Base-by-base conservation (phyloP, 2,329 filamentous ascomycete genomes). In the Dothidotthia symphoricarpi region DNA sequence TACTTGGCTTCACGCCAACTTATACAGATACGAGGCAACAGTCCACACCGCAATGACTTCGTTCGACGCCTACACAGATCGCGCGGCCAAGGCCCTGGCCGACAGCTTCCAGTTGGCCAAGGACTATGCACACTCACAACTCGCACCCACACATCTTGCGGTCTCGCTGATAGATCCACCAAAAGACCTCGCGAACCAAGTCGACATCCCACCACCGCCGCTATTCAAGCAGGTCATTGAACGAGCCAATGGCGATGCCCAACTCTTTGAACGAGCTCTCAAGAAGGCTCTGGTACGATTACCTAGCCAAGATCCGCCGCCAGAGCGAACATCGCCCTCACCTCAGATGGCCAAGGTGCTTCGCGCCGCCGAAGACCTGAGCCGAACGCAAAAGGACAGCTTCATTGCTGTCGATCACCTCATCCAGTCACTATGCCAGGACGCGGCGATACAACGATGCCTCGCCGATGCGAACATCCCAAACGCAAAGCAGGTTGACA, bases 381-480 rank as follows among this genome's bases (percentile, higher is more conserved):
- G 94, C 57, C 95, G 94, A 72, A 89, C 90, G n/a, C 93, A 98
- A 60, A 97, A 96, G 59, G 93, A 98, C 66, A 88, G 82, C 50
- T 98, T 83, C 68, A 87, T 98, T 49, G 93, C 91, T 27, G 83
- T 97, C 43, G 93, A 97, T 68, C 93, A 98, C 65, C 77, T 98
- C 34, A 96, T 98, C 60, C 83, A 84, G 47, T 83, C 87, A 2
- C 75, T 96, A 15, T 80, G 83, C 10, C 89, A 97, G 57, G 93
- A 98, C 55, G 50, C 76, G 6, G 74, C 78, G 28, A 82, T 97
- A 37, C 83, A 93, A 66, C 71, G 72, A 32, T 81, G 82, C 35
- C 74, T 98, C 36, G 85, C 82, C 53, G 91, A 97, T 51, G 79
- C 88, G 51, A 97, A 95, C 63, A 80, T 98, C 27, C 90, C 91